Evolutionary conservation across 192 early-diverging fungal genomes (phyloP), one percentile per base, ranked within the genome.

Genomic region (Backusella circina): DNA sequence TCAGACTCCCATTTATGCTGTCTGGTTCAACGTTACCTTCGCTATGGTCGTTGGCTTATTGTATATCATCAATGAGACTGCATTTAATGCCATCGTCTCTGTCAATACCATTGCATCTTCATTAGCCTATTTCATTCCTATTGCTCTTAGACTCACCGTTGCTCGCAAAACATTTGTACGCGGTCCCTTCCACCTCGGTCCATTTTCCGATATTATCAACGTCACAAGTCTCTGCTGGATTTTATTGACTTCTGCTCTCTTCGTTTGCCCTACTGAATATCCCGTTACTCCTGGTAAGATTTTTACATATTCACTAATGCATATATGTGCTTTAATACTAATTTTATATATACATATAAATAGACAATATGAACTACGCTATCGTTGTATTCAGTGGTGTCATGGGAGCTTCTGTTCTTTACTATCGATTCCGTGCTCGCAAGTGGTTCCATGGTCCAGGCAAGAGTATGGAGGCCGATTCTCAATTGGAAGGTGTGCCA

Each of bases 61-160:
- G 26, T 85, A 81, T 47, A 86, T 87, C 23, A 77, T 81, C 73
- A 81, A 77, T 35, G 65, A 77, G 31, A 81, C 81, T 10, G 86
- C 86, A 5, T 86, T 80, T 41, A 69, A 70, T 15, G 86, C 86
- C 23, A 84, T 87, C 36, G 85, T 87, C 28, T 87, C 86, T 5
- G 84, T 87, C 73, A 86, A 86, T 78, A 87, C 86, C 23, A 85
- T 87, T 61, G 86, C 84, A 3, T 83, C 81, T 6, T 85, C 79
- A 26, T 74, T 84, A 21, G 82, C 86, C 8, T 87, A 87, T 61
- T 67, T 85, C 30, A 86, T 84, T 61, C 86, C 86, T 1, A 87
- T 87, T 41, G 70, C 85, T 37, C 82, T 86, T 51, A 78, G 81
- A 10, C 67, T 84, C 21, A 73, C 84, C 26, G 68, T 84, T 1